Evolutionary conservation across 257 asterid species (phyloP), one percentile per base, ranked within the genome.

Genomic region (Solanum lycopersicoides): DNA sequence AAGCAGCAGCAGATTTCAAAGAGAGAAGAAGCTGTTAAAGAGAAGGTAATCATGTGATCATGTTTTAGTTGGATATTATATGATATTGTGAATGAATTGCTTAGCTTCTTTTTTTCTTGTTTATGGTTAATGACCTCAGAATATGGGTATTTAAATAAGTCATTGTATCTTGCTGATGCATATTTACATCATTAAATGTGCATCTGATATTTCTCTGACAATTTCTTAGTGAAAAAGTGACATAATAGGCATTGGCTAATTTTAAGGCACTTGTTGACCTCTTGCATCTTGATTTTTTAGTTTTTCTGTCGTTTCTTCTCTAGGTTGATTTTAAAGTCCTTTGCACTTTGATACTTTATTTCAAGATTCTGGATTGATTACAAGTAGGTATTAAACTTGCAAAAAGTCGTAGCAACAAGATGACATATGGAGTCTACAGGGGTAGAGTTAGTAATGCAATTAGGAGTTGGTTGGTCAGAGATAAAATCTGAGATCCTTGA

Each of bases 11-110:
- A 92, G 73, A 90, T 92, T 83, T 93, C 94, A 2, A 92, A 94
- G 87, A 92, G 95, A 82, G 96, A 93, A 91, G 98, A 96, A 88
- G 90, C 87, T 72, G 93, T 95, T 79, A 95, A 95, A 88, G 98
- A 94, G 92, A 95, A 94, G 98, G 98, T 96, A 89, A 82, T 30
- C 69, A 15, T 11, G 32, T 50, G 84, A 28, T 79, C 66, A 47
- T 47, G 66, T 9, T 47, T 45, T 80, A 3, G 30, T 82, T 82
- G 85, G 69, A 32, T 82, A 30, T 18, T 10, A 2, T 50, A 20
- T 50, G 69, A 47, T 50, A 30, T 2, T 30, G 66, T 50, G 4
- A 30, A 82, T 82, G 42, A 50, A 50, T 82, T 50, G 30, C n/a
- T 15, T 82, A 30, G 21, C 0, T 0, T 44, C 12, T 45, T 79